Conservation (phyloP, 495 filamentous ascomycete genomes). For the Trichoderma erinaceum region DNA sequence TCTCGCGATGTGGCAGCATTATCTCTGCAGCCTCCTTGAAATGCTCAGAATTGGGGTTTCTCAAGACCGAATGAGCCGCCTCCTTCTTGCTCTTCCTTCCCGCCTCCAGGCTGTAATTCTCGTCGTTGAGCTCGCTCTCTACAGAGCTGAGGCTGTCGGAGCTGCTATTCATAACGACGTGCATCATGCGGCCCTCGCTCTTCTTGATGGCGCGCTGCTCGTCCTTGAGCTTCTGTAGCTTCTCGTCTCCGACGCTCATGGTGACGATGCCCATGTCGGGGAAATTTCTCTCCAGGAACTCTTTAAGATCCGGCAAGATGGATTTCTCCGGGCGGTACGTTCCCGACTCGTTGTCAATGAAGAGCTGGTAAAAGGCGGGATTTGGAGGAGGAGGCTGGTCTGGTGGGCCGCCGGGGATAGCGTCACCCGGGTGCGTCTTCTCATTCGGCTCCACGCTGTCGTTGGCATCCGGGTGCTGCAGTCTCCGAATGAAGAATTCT, state of each 20-base stretch:
- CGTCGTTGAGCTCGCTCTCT: constrained; percentile 62
- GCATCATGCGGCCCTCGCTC: constrained; percentile 52
- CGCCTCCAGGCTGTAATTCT: constrained; percentile 23
- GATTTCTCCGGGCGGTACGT: constrained; percentile 83
- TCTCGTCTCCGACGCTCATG: constrained; percentile 65
- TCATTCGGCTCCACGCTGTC: constrained; percentile 21
- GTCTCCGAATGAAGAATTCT: constrained; percentile 81
- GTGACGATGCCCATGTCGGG: constrained; percentile 65
- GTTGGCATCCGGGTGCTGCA: constrained; percentile 25
- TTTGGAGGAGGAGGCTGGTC: constrained; percentile 43
- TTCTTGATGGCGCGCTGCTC: constrained; percentile 49
- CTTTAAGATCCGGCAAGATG: constrained; percentile 60
- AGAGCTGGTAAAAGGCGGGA: constrained; percentile 69
- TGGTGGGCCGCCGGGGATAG: constrained; percentile 32
- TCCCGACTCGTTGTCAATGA: constrained; percentile 92
- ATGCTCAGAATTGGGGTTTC: not conserved
- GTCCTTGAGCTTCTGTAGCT: constrained; percentile 50
- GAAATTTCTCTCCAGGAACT: constrained; percentile 64
- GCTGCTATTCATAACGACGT: constrained; percentile 60
- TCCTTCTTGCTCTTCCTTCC: constrained; percentile 9
- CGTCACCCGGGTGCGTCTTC: constrained; percentile 23
- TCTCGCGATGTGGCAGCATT: constrained; percentile 2
- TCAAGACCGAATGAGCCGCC: constrained; percentile 1
- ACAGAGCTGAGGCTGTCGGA: constrained; percentile 60
- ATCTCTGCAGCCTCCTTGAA: constrained; percentile 12